These are phyloP conservation scores for Paragyromitra xinjiangensis DNA, from an alignment of 495 filamentous ascomycete species.

Conservation along the genomic window DNA sequence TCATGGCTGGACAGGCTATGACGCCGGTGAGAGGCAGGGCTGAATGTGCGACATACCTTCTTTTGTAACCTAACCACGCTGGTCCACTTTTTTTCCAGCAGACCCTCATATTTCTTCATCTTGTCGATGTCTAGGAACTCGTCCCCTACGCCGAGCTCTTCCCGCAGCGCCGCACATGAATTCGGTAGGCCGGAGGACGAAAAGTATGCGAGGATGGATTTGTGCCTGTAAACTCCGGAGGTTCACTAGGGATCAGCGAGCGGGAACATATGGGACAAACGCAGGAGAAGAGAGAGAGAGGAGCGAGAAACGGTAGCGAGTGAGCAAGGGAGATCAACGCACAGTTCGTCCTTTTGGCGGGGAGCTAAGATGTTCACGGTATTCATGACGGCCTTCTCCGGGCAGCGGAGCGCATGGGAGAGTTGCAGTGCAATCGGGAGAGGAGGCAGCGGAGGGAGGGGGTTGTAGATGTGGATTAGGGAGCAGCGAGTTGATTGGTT, in stretches of 20 bases:
- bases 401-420: conserved; percentile 53
- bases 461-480: conserved; percentile 17
- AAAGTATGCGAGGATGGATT: conserved; percentile 89
- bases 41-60: conserved; percentile 67
- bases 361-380: conserved; percentile 56
- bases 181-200: conserved; percentile 73
- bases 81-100: conserved; percentile 97
- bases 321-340: conserved; percentile 39
- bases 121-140: conserved; percentile 77
- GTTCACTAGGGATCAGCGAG: conserved; percentile 35
- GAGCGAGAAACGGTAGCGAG: conserved; percentile 17
- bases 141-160: conserved; percentile 71
- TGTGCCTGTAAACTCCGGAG: conserved; percentile 69
- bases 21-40: conserved; percentile 5
- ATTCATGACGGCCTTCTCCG: conserved; percentile 56
- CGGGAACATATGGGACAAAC: conserved; percentile 12
- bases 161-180: conserved; percentile 72
- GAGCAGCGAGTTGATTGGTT: conserved; percentile 26
- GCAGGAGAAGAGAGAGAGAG: conserved; percentile 1
- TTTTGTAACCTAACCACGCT: conserved; percentile 89
- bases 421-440: conserved; percentile 30
- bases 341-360: conserved; percentile 59
- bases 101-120: conserved; percentile 84
- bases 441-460: conserved; percentile 6
- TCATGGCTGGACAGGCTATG: conserved; percentile 22